These are phyloP conservation scores for Beauveria scarabaeidicola DNA, from an alignment of 2,329 filamentous ascomycete species.

Conservation along the genomic window DNA sequence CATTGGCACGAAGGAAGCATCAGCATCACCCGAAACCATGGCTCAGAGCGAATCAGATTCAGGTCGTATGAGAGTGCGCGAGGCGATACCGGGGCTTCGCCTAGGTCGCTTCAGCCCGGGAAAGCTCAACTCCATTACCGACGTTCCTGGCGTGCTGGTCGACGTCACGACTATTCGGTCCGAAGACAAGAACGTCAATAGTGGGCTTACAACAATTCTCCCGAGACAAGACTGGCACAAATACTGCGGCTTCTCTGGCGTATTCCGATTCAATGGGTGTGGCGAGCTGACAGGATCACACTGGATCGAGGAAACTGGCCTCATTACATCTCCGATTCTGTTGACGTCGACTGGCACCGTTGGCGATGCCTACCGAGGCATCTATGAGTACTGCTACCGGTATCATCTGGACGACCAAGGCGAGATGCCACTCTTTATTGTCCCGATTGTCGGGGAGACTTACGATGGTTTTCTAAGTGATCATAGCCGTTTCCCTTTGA, in stretches of 20 bases:
- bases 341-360: conserved; percentile 52
- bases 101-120: conserved; percentile 36
- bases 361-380: conserved; percentile 49
- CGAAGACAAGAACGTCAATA: conserved; percentile 31
- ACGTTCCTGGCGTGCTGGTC: conserved; percentile 40
- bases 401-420: conserved; percentile 33
- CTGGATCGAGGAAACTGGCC: conserved; percentile 53
- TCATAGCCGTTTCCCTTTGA: conserved; percentile 45
- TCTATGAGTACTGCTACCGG: conserved; percentile 46
- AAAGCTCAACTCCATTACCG: conserved; percentile 41
- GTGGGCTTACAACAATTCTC: conserved; percentile 41
- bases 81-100: conserved; percentile 34
- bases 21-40: background rate
- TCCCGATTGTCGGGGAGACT: conserved; percentile 54
- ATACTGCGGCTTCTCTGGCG: conserved; percentile 37
- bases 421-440: conserved; percentile 42
- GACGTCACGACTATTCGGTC: conserved; percentile 35
- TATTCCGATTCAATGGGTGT: conserved; percentile 56
- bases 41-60: background rate
- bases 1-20: background rate
- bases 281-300: conserved; percentile 55
- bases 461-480: conserved; percentile 56
- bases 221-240: conserved; percentile 36
- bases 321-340: conserved; percentile 50
- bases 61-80: conserved; percentile 23